Evolutionary conservation across 2,329 filamentous ascomycete species (phyloP), one percentile per base, ranked within the genome.

Genomic region (Cordyceps cateniannulata): DNA sequence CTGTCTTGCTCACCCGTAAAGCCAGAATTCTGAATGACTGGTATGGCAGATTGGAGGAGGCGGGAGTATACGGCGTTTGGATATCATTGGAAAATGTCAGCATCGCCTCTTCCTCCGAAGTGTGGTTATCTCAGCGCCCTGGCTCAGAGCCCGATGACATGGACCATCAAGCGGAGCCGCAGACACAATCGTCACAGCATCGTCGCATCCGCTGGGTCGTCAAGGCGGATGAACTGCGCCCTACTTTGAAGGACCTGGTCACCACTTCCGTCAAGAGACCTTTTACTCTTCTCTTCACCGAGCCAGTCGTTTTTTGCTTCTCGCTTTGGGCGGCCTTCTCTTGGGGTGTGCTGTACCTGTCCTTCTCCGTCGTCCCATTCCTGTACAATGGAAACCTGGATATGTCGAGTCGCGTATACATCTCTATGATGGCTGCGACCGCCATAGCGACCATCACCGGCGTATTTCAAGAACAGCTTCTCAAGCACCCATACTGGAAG

Each of bases 331-430:
- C 92, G 1, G 82, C 90, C 0, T 97, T 97, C 72, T 87, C 87
- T 22, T 97, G 93, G 93, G 91, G 89, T 0, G 83, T 96, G 0
- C 82, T 97, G 0, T 97, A 96, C 72, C 78, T 96, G 20, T 91
- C 89, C 14, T 93, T 96, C 66, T 85, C 85, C 16, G 88, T 90
- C 1, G 84, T 96, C 5, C 90, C 92, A 0, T 81, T 95, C 4
- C 86, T 96, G 25, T 96, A 95, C 73, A 69, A 77, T 24, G 81
- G 77, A 5, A 75, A 77, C 65, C 93, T 96, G 76, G 81, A 79
- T 62, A 75, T 86, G 40, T 81, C 83, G 1, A 90, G 89, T 55
- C 84, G 85, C 8, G 82, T 93, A 5, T 97, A 96, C 67, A 76
- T 83, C 0, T 83, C 89, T 24, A 87, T 95, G 77, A 85, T 85